Base-by-base conservation (phyloP, 192 early-diverging fungal genomes). In the Coemansia biformis region DNA sequence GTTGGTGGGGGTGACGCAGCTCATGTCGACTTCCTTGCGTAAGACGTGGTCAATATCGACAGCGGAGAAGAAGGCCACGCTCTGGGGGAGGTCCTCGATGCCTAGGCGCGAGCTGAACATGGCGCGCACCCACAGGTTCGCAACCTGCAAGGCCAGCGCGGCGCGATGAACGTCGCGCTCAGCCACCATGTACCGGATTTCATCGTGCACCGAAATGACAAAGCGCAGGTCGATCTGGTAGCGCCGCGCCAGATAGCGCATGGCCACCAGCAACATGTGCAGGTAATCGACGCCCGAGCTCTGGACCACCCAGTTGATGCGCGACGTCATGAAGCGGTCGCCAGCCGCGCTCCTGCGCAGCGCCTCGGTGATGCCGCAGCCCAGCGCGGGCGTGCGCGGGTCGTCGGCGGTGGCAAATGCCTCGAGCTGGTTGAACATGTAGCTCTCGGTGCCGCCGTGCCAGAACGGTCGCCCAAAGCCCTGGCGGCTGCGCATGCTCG, bases 291-390 rank as follows among this genome's bases (percentile, higher is more conserved):
- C 95, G 15, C 93, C 96, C 2, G 93, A 96, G 17, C 91, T 93
- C 66, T 98, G 96, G 5, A 98, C 93, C 1, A 88, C 91, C 96
- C 96, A 98, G 62, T 98, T 98, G 33, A 96, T 76, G 13, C 93
- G 79, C 26, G 86, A 91, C 0, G 90, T 90, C 75, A 90, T 72
- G 59, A 82, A 96, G 46, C 84, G 64, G 21, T 49, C 49, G 14
- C 80, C 75, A 16, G 79, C 66, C 8, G 79, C 65, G 24, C 67
- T 66, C 16, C 78, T 79, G 41, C 80, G 77, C 41, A 98, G 59
- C 2, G 87, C 84, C n/a, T 91, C 82, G 6, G 96, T 92, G 36
- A 98, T 93, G 14, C 79, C 79, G 63, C 90, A 94, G 11, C 83
- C 81, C 45, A 98, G 66, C 1, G 85, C 88, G 1, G 96, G 96